phyloP scores from a whole-genome alignment of 352 stramenopile genomes.

The Pythium vanterpoolii region DNA sequence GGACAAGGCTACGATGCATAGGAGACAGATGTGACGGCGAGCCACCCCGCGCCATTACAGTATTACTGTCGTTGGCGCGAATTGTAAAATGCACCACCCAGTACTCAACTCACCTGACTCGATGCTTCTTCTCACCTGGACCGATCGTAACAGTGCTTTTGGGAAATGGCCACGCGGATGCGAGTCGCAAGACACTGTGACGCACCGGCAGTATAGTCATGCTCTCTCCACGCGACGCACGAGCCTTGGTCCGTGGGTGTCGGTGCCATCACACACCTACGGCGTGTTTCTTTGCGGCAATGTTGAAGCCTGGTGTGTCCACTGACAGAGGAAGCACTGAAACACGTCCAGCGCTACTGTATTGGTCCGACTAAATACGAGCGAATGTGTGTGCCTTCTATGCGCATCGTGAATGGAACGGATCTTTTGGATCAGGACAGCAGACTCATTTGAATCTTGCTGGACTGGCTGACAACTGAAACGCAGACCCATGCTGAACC shows the following conservation, averaged over 20 bases:
- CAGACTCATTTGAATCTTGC: background rate
- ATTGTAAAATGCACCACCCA: background rate
- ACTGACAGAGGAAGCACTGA: background rate
- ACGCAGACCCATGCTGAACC: too few relatives aligned
- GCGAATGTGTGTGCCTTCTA: background rate
- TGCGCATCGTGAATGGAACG: background rate
- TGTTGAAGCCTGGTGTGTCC: too few relatives aligned
- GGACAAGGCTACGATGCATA: background rate
- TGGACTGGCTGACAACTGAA: too few relatives aligned
- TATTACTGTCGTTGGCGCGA: background rate
- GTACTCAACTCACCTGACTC: background rate
- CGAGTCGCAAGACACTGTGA: background rate
- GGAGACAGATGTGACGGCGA: slow-evolving; percentile 1
- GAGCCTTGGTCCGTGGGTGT: background rate
- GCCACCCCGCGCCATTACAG: background rate
- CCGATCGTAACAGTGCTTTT: background rate
- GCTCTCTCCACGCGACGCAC: background rate
- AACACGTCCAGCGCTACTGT: slow-evolving; percentile 1
- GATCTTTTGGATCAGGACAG: background rate
- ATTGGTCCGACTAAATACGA: background rate
- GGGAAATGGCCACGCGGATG: background rate
- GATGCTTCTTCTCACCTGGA: background rate
- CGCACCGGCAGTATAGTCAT: background rate
- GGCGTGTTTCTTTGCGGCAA: slow-evolving; percentile 6
- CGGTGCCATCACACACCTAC: background rate